Base-by-base conservation (phyloP, 495 filamentous ascomycete species). In the Lophium mytilinum region DNA sequence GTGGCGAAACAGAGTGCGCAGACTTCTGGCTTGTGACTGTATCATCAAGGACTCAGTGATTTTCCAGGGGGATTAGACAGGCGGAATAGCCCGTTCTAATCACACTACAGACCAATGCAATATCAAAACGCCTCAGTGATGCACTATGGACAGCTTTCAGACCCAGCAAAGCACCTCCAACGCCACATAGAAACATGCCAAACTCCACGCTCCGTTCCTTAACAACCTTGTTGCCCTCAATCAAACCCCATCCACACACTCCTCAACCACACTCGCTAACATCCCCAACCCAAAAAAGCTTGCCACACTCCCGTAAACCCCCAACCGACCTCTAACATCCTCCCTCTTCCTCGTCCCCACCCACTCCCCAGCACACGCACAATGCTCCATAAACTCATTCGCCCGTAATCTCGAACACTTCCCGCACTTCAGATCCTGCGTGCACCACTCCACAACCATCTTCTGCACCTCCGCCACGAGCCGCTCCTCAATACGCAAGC, bases 361-460 rank as follows among this genome's bases (percentile, higher is more conserved):
- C 93, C 93, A 98, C 42, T 73, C 76, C 7, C 94, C 92, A 49
- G 86, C 86, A 74, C 93, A 98, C 24, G 84, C 85, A 69, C 93
- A 98, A 72, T 97, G 92, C 71, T 97, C 93, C 84, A 90, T 86
- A 67, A 97, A 94, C 64, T 95, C 93, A 73, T 93, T 96, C 40
- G 86, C 77, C 70, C 90, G 77, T 36, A 88, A 61, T 46, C 75
- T 72, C 7, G 73, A 72, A 67, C 86, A 90, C 65, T 83, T 82
- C 34, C 67, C 76, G 60, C 93, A 98, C 68, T 89, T 90, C 45
- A 97, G 72, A 70, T 98, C 93, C 76, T 97, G 93, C 19, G 83
- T 86, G 55, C 81, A 80, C 89, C 95, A 97, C 66, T 84, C 82
- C 34, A 85, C 81, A 9, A 90, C 76, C 60, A 86, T 67, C 43